A percentile compares a stretch with the other conserved stretches of the same genome.
Evolutionary conservation across 345 rosid genomes (phyloP).

Genomic region (Excoecaria agallocha): DNA sequence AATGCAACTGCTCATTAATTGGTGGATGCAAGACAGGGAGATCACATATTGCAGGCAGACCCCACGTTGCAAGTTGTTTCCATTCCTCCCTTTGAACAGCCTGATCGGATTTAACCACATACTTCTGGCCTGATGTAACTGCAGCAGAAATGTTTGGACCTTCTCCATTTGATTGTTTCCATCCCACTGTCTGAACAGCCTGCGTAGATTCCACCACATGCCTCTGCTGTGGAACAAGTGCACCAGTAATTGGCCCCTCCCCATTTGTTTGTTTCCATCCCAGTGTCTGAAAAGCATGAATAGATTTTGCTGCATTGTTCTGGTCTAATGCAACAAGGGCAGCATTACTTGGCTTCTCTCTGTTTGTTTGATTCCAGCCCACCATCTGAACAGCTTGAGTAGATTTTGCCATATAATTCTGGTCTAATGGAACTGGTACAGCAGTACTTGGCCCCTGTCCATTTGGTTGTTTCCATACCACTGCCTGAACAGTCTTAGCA

Average conservation of each 20-base stretch:
- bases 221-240: not conserved
- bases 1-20: not conserved
- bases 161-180: conserved; percentile 7
- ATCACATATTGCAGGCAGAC: not conserved
- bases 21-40: not conserved
- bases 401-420: not conserved
- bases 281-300: not conserved
- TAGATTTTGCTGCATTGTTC: not conserved
- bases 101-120: no score
- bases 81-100: not conserved
- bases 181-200: conserved; percentile 1
- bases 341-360: not conserved
- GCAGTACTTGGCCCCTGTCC: not conserved
- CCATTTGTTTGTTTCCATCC: not conserved
- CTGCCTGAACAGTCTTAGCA: not conserved
- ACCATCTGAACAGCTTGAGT: not conserved
- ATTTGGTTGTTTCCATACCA: not conserved
- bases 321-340: not conserved
- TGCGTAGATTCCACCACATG: not conserved
- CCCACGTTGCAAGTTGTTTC: conserved; percentile 6
- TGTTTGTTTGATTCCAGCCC: not conserved
- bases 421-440: not conserved
- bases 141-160: not conserved
- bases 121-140: not conserved
- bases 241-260: not conserved